A percentile compares a stretch with the other conserved stretches of the same genome.
Evolutionary conservation across 2,329 filamentous ascomycete genomes (phyloP).

Genomic region (Bisporella sp.): DNA sequence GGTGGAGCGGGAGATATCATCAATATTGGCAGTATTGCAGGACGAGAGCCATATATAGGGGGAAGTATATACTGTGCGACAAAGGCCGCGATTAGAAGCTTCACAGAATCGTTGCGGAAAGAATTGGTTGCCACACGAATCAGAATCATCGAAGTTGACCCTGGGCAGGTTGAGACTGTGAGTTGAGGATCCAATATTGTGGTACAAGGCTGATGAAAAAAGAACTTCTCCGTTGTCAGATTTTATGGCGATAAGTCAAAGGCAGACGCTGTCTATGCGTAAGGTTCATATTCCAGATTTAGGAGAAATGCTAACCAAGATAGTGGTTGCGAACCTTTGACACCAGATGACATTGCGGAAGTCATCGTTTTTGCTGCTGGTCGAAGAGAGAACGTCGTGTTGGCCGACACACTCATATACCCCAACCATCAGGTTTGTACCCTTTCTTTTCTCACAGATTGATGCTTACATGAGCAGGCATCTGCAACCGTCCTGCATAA

Average conservation of each 20-base stretch:
- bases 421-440: constrained; percentile 76
- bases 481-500: constrained; percentile 38
- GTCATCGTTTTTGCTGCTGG: constrained; percentile 80
- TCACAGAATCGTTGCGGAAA: constrained; percentile 75
- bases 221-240: constrained; percentile 83
- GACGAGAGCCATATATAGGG: constrained; percentile 75
- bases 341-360: constrained; percentile 86
- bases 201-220: background rate
- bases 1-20: constrained; percentile 88
- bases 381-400: constrained; percentile 80
- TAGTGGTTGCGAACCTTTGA: constrained; percentile 73
- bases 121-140: constrained; percentile 78
- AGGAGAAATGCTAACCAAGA: constrained; percentile 7
- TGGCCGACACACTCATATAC: constrained; percentile 82
- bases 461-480: constrained; percentile 26
- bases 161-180: constrained; percentile 86
- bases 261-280: constrained; percentile 85
- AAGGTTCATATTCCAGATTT: constrained; percentile 28
- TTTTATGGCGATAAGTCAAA: constrained; percentile 86
- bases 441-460: constrained; percentile 5
- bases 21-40: constrained; percentile 91
- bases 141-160: constrained; percentile 81
- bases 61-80: constrained; percentile 91
- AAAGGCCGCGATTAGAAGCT: constrained; percentile 80
- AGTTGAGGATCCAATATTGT: constrained; percentile 14